phyloP scores from a whole-genome alignment of 2,329 filamentous ascomycete genomes.

The Hypocreales sp. region DNA sequence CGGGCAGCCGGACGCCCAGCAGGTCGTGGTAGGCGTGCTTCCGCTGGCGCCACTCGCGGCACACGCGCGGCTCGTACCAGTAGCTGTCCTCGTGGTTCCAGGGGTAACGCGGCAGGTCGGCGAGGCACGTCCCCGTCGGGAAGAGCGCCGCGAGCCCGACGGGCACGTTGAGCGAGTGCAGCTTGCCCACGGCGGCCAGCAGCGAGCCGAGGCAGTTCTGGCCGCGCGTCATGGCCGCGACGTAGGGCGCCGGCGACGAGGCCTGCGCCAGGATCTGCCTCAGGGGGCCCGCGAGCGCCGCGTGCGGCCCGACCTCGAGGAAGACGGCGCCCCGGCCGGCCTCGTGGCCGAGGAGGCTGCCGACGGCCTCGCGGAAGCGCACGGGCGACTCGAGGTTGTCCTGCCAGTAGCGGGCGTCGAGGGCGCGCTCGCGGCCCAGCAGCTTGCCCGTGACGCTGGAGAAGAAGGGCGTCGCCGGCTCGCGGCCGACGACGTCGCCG shows the following conservation, averaged over 20 bases:
- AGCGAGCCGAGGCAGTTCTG: constrained; percentile 1
- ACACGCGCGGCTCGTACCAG: constrained; percentile 5
- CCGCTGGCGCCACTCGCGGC: constrained; percentile 2
- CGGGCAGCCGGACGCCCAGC: constrained; percentile 5
- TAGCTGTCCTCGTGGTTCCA: constrained; percentile 5
- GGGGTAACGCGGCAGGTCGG: constrained; percentile 6
- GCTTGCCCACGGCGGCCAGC: constrained; percentile 4
- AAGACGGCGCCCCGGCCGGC: constrained; percentile 2
- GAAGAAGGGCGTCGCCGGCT: constrained; percentile 1
- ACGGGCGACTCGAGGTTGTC: constrained; percentile 5
- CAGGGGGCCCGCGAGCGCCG: constrained; percentile 7
- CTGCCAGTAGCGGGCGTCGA: constrained; percentile 3
- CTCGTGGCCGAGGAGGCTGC: not conserved
- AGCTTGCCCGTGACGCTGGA: constrained; percentile 2
- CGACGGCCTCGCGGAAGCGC: constrained; percentile 3
- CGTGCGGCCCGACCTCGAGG: constrained; percentile 10
- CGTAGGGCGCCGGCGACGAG: constrained; percentile 1
- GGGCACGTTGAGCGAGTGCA: constrained; percentile 1
- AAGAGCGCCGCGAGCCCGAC: constrained; percentile 3
- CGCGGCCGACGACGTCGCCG: too few relatives aligned
- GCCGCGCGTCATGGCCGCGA: constrained; percentile 3
- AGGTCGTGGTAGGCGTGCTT: constrained; percentile 4
- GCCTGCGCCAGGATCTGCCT: constrained; percentile 4
- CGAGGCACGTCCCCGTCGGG: not conserved
- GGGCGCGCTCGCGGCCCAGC: not conserved